Percentiles rank a stretch among this genome's conserved stretches.
Evolutionary conservation across 148 eudicot species (phyloP).

Genomic region (Persicaria maculosa): DNA sequence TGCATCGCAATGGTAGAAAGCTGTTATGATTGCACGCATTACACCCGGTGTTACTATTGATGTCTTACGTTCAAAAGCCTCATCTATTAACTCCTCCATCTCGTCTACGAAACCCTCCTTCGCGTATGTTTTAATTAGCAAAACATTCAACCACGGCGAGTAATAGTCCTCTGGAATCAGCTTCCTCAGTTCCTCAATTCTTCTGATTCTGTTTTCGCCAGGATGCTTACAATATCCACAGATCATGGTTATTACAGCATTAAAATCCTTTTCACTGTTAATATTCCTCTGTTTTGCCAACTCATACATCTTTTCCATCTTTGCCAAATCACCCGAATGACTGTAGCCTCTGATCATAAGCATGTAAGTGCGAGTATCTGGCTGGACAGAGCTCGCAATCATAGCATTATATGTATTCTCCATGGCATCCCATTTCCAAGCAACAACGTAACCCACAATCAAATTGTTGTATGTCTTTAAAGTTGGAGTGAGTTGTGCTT

Average conservation of each 20-base stretch:
- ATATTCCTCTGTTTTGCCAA: conserved; percentile 24
- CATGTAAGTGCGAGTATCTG: conserved; percentile 41
- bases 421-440: conserved; percentile 98
- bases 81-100: conserved; percentile 59
- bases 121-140: conserved; percentile 65
- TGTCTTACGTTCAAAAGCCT: conserved; percentile 52
- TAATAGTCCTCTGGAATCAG: conserved; percentile 46
- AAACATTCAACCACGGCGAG: conserved; percentile 60
- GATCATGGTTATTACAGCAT: conserved; percentile 53
- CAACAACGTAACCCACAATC: conserved; percentile 72
- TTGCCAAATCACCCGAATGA: conserved; percentile 51
- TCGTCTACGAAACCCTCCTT: conserved; percentile 46
- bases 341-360: conserved; percentile 80
- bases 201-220: conserved; percentile 31
- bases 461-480: conserved; percentile 54
- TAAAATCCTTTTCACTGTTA: conserved; percentile 12
- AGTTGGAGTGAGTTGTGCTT: conserved; percentile 43
- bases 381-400: conserved; percentile 38
- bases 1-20: conserved; percentile 42
- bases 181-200: conserved; percentile 41
- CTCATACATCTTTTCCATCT: conserved; percentile 71
- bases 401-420: conserved; percentile 48
- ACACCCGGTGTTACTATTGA: conserved; percentile 26
- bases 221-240: conserved; percentile 62
- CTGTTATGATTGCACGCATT: conserved; percentile 54